Evolutionary conservation across 2,329 filamentous ascomycete species (phyloP), one percentile per base, ranked within the genome.

Genomic region (Calonectria hawksworthii): DNA sequence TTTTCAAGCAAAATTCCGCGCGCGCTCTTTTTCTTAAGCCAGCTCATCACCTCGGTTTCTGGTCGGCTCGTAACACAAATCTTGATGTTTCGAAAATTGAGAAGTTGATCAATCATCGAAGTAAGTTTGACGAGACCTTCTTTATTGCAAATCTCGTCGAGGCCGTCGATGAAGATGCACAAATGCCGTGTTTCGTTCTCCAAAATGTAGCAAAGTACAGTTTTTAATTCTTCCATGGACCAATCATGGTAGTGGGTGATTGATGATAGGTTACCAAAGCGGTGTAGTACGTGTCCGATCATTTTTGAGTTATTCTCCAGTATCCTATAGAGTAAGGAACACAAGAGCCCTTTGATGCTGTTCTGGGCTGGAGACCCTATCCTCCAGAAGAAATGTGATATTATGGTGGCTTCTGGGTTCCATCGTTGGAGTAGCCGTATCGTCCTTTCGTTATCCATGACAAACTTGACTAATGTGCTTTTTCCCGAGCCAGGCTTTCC

Each of bases 301-400:
- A 41, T 64, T n/a, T 52, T 23, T 6, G 2, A 4, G 32, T 68
- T 65, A 16, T 28, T 54, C 16, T 36, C 32, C 6, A 74, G 66
- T 14, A 28, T 36, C 21, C 79, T 72, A 51, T 81, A 74, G 0
- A 83, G 61, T 5, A 84, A 36, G 2, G 80, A 74, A 36, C 78
- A 78, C 0, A 83, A 68, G 1, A 83, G 51, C 0, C 83, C 83
- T 30, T 77, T 78, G 11, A 78, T 63, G 36, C 52, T 79, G 16
- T 77, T 79, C 63, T 77, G 75, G 0, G 69, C 32, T 2, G 30
- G 3, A 9, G 61, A 54, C 0, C 75, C 76, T 1, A 75, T 74
- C 2, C 74, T 75, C 76, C 76, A 77, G 6, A 75, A 72, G 36
- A 77, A 75, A 13, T 75, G 34, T 0, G 63, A 72, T 0, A 74